Evolutionary conservation across 768 basidiomycete genomes (phyloP).

Genomic region (Podaxis rugospora): DNA sequence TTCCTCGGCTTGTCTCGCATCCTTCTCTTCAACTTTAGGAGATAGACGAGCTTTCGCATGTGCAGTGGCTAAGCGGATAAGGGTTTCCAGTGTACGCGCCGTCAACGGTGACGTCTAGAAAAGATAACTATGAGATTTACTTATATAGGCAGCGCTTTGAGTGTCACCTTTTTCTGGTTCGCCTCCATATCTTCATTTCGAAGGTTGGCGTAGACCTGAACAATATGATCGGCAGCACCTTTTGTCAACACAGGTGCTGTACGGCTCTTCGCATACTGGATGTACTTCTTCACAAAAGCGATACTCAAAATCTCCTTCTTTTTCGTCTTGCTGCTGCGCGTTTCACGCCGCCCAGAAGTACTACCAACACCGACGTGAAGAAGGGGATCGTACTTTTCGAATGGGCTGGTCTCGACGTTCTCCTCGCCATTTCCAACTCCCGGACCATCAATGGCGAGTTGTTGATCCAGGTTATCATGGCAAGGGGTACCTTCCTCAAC

Average conservation of each 20-base stretch:
- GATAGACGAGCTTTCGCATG: conserved; percentile 96
- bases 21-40: conserved; percentile 72
- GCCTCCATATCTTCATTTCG: conserved; percentile 90
- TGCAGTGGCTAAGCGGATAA: conserved; percentile 96
- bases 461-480: conserved; percentile 83
- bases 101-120: conserved; percentile 92
- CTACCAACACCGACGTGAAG: conserved; percentile 78
- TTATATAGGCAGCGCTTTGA: conserved; percentile 13
- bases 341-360: conserved; percentile 40
- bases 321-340: conserved; percentile 55
- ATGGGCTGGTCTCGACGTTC: conserved; percentile 71
- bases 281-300: conserved; percentile 95
- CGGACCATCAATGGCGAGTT: conserved; percentile 84
- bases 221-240: conserved; percentile 92
- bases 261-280: conserved; percentile 94
- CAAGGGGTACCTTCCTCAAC: conserved; percentile 94
- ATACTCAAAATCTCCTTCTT: conserved; percentile 87
- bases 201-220: conserved; percentile 85
- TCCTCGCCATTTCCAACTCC: conserved; percentile 48
- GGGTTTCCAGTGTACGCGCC: conserved; percentile 96
- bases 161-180: conserved; percentile 76
- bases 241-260: conserved; percentile 82
- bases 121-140: conserved; percentile 5
- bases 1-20: conserved; percentile 88
- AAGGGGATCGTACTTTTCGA: conserved; percentile 95